phyloP scores from a whole-genome alignment of 345 rosid genomes.

The Lumnitzera racemosa region DNA sequence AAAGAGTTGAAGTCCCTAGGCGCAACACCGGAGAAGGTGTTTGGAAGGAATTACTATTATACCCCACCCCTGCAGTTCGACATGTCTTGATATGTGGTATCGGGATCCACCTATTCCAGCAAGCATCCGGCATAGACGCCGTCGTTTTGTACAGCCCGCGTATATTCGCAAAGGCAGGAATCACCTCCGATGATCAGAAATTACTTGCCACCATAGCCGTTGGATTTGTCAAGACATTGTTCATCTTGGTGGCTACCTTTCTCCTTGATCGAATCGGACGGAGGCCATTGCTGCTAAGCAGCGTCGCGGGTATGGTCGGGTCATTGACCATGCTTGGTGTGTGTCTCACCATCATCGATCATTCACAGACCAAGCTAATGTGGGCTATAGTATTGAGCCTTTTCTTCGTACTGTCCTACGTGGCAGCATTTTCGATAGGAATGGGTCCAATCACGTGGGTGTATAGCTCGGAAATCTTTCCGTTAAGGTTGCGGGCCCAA shows the following conservation, averaged over 20 bases:
- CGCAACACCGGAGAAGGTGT: background rate
- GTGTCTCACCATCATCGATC: background rate
- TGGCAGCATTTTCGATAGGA: conserved; percentile 65
- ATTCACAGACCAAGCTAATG: conserved; percentile 22
- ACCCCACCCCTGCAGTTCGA: background rate
- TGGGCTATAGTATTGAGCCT: conserved; percentile 62
- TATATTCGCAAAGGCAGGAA: background rate
- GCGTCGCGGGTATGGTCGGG: background rate
- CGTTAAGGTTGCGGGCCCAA: conserved; percentile 64
- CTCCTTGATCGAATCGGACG: background rate
- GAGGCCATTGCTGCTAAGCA: background rate
- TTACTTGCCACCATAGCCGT: background rate
- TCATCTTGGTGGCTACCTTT: background rate
- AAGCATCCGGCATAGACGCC: conserved; percentile 28
- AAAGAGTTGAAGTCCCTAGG: background rate
- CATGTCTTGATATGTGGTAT: background rate
- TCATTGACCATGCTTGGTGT: background rate
- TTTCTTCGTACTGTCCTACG: conserved; percentile 43
- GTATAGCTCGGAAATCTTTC: conserved; percentile 70
- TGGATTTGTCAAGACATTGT: background rate
- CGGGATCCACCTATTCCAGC: conserved; percentile 24
- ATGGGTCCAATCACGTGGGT: conserved; percentile 78
- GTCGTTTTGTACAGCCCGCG: conserved; percentile 15
- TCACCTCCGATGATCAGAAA: background rate
- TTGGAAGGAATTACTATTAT: background rate